Conservation (phyloP, 352 stramenopile species). For the Paralagenidium karlingii region DNA sequence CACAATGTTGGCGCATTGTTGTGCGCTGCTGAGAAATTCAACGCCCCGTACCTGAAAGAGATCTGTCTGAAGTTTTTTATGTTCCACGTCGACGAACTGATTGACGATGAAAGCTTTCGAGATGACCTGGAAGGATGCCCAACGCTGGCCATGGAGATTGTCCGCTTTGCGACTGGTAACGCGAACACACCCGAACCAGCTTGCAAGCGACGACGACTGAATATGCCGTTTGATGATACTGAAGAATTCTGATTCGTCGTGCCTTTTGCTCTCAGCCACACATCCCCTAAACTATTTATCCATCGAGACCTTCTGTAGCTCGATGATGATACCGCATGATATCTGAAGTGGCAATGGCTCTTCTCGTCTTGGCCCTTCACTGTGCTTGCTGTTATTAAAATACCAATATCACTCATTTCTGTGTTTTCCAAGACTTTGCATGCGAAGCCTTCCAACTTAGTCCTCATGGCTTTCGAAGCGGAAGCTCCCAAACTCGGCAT, state of each 20-base stretch:
- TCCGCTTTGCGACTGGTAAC: constrained; percentile 38
- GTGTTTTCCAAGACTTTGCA: background rate
- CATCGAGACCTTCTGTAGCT: too few species aligned
- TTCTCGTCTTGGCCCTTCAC: too few species aligned
- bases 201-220: constrained; percentile 59
- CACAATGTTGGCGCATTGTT: constrained; percentile 69
- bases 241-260: too few species aligned
- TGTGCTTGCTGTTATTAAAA: too few species aligned
- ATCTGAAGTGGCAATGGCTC: too few species aligned
- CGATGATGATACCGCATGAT: too few species aligned
- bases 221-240: constrained; percentile 69
- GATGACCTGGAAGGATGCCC: constrained; percentile 71
- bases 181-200: constrained; percentile 20
- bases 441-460: background rate
- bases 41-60: constrained; percentile 72
- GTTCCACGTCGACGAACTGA: constrained; percentile 58
- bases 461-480: constrained; percentile 59
- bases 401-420: constrained; percentile 4
- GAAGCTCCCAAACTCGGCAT: constrained; percentile 88
- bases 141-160: constrained; percentile 58
- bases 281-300: too few species aligned
- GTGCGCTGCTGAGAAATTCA: constrained; percentile 72
- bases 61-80: constrained; percentile 72
- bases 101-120: constrained; percentile 73
- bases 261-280: too few species aligned